Conservation (phyloP, 495 filamentous ascomycete species). For the Xylaria telfairii region DNA sequence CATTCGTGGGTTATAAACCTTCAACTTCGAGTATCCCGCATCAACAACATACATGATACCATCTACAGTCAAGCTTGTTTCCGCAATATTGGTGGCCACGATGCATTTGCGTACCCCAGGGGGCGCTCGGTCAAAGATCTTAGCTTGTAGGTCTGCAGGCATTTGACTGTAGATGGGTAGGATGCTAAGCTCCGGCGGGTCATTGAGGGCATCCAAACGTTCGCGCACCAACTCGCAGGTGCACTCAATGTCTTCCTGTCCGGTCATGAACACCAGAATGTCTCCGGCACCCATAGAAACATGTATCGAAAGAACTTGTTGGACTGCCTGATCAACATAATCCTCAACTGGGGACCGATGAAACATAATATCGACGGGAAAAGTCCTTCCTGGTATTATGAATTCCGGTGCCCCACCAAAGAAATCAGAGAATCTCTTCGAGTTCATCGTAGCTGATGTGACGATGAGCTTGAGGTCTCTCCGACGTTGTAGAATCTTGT, state of each 20-base stretch:
- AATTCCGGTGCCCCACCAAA: conserved; percentile 98
- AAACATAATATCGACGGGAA: conserved; percentile 96
- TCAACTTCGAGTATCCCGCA: conserved; percentile 93
- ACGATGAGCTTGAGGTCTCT: conserved; percentile 96
- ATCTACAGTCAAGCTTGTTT: conserved; percentile 97
- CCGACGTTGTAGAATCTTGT: conserved; percentile 89
- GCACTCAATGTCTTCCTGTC: conserved; percentile 97
- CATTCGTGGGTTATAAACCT: conserved; percentile 98
- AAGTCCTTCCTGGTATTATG: conserved; percentile 94
- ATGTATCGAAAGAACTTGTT: conserved; percentile 96
- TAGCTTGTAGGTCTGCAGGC: conserved; percentile 97
- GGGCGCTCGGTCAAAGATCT: conserved; percentile 91
- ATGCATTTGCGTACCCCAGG: conserved; percentile 96
- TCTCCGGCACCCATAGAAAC: conserved; percentile 90
- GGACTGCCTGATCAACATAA: conserved; percentile 96
- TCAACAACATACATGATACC: conserved; percentile 99
- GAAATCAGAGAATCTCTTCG: conserved; percentile 94
- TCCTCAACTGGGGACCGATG: conserved; percentile 95
- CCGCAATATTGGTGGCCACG: conserved; percentile 98
- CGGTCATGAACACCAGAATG: conserved; percentile 99
- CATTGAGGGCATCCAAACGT: conserved; percentile 86
- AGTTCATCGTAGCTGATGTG: conserved; percentile 98
- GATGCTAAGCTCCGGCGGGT: conserved; percentile 93
- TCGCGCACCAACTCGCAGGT: conserved; percentile 94
- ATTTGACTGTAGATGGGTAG: conserved; percentile 99